Percentiles rank a stretch among this genome's conserved stretches.
phyloP scores from a whole-genome alignment of 495 filamentous ascomycete genomes.

The Talaromyces borbonicus region DNA sequence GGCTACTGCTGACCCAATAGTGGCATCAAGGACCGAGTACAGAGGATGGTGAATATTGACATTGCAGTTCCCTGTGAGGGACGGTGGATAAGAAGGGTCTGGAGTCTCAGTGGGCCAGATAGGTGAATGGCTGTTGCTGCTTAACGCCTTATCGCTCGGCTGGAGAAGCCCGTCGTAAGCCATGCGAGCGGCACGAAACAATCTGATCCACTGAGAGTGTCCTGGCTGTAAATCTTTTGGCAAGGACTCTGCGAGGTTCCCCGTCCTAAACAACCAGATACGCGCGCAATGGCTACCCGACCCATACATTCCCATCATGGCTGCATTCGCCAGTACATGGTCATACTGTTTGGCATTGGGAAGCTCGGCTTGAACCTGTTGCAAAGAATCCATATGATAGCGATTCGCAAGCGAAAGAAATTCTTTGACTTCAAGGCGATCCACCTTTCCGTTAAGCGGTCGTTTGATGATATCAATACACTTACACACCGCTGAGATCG shows the following conservation, averaged over 20 bases:
- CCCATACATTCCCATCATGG: slow-evolving; percentile 37
- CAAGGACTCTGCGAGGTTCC: slow-evolving; percentile 10
- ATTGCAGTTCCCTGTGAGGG: too few relatives aligned
- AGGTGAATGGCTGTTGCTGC: slow-evolving; percentile 10
- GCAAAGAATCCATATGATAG: slow-evolving; percentile 26
- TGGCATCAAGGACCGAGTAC: too few relatives aligned
- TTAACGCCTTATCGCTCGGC: too few relatives aligned
- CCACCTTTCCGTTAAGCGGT: slow-evolving; percentile 9
- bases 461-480: slow-evolving; percentile 26
- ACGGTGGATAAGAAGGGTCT: too few relatives aligned
- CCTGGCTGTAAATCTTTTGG: slow-evolving; percentile 19
- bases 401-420: slow-evolving; percentile 21
- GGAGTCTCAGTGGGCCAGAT: too few relatives aligned
- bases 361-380: slow-evolving; percentile 19
- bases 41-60: too few relatives aligned
- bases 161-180: slow-evolving; percentile 28
- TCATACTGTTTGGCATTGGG: slow-evolving; percentile 22
- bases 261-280: slow-evolving; percentile 24
- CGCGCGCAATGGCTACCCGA: slow-evolving; percentile 28
- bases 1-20: too few relatives aligned
- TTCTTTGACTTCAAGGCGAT: slow-evolving; percentile 16
- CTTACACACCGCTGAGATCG: slow-evolving; percentile 30
- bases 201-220: slow-evolving; percentile 30
- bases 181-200: slow-evolving; percentile 27
- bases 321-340: slow-evolving; percentile 31